Conservation (phyloP, 495 filamentous ascomycete genomes). For the Annulohypoxylon bovei region DNA sequence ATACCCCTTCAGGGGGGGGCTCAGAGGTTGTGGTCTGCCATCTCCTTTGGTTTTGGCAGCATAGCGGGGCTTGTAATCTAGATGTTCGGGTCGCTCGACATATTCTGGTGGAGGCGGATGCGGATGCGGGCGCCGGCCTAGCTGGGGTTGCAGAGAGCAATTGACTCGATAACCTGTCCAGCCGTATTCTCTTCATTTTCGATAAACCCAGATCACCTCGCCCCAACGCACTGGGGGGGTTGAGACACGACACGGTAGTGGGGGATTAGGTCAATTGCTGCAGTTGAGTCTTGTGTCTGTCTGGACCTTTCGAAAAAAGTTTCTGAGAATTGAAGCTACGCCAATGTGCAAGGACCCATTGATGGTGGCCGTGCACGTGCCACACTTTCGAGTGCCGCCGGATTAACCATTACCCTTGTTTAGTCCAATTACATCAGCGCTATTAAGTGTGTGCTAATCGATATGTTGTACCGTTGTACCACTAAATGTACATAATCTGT, state of each 20-base stretch:
- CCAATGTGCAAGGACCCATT: constrained; percentile 33
- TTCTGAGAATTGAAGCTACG: constrained; percentile 39
- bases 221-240: constrained; percentile 36
- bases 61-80: constrained; percentile 38
- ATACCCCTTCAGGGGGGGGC: constrained; percentile 8
- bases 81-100: constrained; percentile 36
- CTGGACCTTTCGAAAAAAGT: constrained; percentile 47
- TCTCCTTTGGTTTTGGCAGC: constrained; percentile 33
- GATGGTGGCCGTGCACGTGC: constrained; percentile 40
- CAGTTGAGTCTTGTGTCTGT: constrained; percentile 42
- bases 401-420: constrained; percentile 37
- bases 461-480: neutral
- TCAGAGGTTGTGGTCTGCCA: constrained; percentile 46
- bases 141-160: constrained; percentile 60
- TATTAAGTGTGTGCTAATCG: constrained; percentile 13
- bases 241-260: constrained; percentile 43
- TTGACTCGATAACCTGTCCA: constrained; percentile 76
- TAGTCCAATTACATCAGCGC: constrained; percentile 23
- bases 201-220: constrained; percentile 36
- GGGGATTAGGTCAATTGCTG: constrained; percentile 36
- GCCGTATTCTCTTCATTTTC: constrained; percentile 66
- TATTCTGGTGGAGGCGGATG: constrained; percentile 31
- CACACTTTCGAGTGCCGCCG: neutral
- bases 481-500: neutral
- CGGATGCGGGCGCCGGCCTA: constrained; percentile 21